phyloP scores from a whole-genome alignment of 169 alveolate species.

The Eimeria tenella region DNA sequence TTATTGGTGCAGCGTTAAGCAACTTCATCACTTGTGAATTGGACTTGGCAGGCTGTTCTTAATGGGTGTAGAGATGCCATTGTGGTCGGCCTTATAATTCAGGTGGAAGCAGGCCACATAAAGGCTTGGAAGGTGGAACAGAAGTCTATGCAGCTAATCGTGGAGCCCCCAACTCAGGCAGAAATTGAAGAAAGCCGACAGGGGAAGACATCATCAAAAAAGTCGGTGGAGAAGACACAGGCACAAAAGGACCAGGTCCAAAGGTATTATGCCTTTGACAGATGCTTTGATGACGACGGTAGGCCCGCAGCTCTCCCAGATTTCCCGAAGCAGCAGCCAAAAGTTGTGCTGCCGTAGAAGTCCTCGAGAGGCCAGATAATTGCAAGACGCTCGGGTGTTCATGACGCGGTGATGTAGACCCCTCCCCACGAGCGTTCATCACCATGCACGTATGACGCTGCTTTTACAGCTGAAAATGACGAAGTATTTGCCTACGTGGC shows the following conservation, averaged over 20 bases:
- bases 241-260: conserved; percentile 86
- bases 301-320: conserved; percentile 16
- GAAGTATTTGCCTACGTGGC: conserved; percentile 87
- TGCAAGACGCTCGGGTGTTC: too few species aligned
- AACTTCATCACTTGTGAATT: neutral
- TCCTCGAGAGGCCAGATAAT: too few species aligned
- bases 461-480: conserved; percentile 82
- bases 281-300: conserved; percentile 87
- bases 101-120: conserved; percentile 85
- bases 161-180: conserved; percentile 86
- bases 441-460: too few species aligned
- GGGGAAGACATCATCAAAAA: conserved; percentile 81
- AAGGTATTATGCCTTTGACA: conserved; percentile 85
- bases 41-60: neutral
- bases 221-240: conserved; percentile 84
- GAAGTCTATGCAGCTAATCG: conserved; percentile 83
- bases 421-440: too few species aligned
- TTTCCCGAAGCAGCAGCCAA: neutral
- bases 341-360: too few species aligned
- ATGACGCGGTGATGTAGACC: too few species aligned
- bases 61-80: neutral
- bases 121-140: conserved; percentile 87
- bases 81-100: neutral
- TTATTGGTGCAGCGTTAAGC: neutral
- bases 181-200: conserved; percentile 84